These are phyloP conservation scores for Petunia hybrid DNA, from an alignment of 305 asterid genomes.

Conservation along the genomic window DNA sequence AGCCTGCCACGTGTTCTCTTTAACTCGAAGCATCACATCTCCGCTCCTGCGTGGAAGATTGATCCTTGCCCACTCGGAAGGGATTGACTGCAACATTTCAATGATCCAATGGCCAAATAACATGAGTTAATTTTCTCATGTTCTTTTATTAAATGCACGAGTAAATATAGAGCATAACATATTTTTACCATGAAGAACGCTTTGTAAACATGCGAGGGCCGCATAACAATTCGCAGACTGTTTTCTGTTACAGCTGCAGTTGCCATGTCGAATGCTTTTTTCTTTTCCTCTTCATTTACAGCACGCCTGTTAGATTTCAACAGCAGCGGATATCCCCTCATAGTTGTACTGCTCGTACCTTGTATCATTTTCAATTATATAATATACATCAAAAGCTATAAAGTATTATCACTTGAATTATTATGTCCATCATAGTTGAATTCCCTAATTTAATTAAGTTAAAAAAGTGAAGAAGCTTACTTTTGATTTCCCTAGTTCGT, in stretches of 20 bases:
- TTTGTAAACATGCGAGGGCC: constrained; percentile 44
- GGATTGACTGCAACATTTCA: constrained; percentile 44
- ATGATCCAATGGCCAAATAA: neutral
- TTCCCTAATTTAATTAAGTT: neutral
- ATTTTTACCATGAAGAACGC: constrained; percentile 46
- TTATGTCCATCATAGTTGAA: no score
- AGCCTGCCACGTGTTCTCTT: constrained; percentile 39
- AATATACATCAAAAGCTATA: neutral
- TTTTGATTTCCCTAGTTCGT: neutral
- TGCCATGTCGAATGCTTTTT: constrained; percentile 41
- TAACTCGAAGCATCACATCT: constrained; percentile 34
- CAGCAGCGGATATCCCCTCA: neutral
- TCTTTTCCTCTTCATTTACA: constrained; percentile 44
- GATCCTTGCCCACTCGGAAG: constrained; percentile 44
- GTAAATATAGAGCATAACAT: neutral
- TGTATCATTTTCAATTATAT: neutral
- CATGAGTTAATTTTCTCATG: neutral
- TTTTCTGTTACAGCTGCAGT: constrained; percentile 30
- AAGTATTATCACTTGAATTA: neutral
- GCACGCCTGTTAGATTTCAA: constrained; percentile 38
- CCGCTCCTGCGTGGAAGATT: constrained; percentile 32
- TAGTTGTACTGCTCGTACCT: neutral
- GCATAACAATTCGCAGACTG: constrained; percentile 45
- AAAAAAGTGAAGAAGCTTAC: neutral
- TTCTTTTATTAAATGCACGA: neutral